Evolutionary conservation across 305 asterid genomes (phyloP).

Genomic region (Andrographis paniculata): DNA sequence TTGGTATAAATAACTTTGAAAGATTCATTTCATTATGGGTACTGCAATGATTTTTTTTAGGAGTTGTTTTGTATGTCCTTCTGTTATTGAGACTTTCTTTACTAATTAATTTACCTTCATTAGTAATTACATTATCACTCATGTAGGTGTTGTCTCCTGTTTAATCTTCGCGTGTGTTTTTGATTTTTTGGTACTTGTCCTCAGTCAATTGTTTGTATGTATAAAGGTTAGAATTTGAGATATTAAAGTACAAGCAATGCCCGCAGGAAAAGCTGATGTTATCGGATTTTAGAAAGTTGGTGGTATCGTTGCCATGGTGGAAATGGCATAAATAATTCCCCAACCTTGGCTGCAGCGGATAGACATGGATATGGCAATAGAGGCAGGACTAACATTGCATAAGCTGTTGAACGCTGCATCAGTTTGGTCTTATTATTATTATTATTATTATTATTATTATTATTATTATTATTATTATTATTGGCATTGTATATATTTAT

Average conservation of each 20-base stretch:
- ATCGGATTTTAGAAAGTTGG: conserved; percentile 72
- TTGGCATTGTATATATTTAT: too few relatives aligned
- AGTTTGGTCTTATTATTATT: too few relatives aligned
- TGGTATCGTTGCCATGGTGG: conserved; percentile 91
- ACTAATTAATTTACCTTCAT: too few relatives aligned
- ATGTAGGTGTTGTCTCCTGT: too few relatives aligned
- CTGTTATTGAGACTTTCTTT: too few relatives aligned
- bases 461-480: too few relatives aligned
- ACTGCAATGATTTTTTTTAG: neutral
- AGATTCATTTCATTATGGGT: conserved; percentile 4
- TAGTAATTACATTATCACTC: too few relatives aligned
- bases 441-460: too few relatives aligned
- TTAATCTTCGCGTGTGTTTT: too few relatives aligned
- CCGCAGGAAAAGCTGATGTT: conserved; percentile 99
- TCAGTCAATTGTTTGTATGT: conserved; percentile 11
- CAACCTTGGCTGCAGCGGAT: conserved; percentile 97
- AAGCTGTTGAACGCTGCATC: too few relatives aligned
- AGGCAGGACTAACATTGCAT: conserved; percentile 97
- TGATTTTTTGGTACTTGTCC: too few relatives aligned
- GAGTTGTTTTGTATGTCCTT: neutral
- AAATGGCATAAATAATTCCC: conserved; percentile 95
- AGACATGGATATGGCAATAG: conserved; percentile 98
- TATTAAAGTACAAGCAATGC: conserved; percentile 96
- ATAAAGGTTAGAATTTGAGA: conserved; percentile 87
- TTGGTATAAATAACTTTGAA: conserved; percentile 6